Conservation (phyloP, 176 grass and related monocot species). For the Tillandsia fasciculata region DNA sequence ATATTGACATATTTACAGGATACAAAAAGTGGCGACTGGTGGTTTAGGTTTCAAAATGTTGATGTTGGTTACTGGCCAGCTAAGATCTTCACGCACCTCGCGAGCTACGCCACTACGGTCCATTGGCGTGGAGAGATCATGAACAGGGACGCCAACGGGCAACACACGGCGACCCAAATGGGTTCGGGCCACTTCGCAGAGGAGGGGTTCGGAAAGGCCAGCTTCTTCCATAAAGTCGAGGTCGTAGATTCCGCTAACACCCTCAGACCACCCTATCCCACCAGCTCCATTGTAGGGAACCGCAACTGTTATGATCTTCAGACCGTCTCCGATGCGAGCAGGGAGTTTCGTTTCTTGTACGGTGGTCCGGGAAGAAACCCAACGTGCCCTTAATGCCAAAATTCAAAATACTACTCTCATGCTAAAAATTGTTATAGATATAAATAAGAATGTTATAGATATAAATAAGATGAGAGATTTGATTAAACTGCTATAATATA, state of each 20-base stretch:
- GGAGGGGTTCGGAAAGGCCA: neutral
- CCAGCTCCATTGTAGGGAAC: neutral
- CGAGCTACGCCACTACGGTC: neutral
- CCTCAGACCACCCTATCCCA: neutral
- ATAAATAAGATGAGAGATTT: too few species aligned
- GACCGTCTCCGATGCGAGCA: neutral
- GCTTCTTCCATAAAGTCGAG: neutral
- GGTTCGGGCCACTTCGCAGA: conserved; percentile 6
- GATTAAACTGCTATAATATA: too few species aligned
- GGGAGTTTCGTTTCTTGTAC: neutral
- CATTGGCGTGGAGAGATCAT: conserved; percentile 7
- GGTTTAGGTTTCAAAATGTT: neutral
- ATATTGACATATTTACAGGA: conserved; percentile 4
- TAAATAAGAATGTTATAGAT: too few species aligned
- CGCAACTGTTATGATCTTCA: conserved; percentile 1
- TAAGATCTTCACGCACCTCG: neutral
- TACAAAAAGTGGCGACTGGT: conserved; percentile 8
- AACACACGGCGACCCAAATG: conserved; percentile 11
- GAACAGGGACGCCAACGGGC: neutral
- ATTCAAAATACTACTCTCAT: too few species aligned
- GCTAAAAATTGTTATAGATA: too few species aligned
- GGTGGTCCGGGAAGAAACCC: conserved; percentile 4
- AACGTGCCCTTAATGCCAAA: neutral
- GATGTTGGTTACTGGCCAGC: conserved; percentile 11
- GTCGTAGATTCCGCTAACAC: neutral